A percentile compares a stretch with the other conserved stretches of the same genome.
Evolutionary conservation across 805 yeast species (phyloP).

Genomic region (Candida succiphila): DNA sequence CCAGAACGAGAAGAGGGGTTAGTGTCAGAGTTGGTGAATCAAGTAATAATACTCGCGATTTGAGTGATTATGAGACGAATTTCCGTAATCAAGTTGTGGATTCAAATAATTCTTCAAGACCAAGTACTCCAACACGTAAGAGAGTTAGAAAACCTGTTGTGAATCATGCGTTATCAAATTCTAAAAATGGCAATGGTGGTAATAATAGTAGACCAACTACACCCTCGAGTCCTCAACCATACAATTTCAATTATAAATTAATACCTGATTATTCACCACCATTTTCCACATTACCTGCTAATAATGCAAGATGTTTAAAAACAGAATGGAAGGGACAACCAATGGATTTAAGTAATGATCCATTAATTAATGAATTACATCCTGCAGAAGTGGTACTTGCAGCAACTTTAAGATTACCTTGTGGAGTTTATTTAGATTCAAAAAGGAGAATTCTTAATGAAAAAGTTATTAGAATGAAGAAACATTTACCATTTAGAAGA

Average conservation of each 20-base stretch:
- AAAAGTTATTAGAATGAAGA: slow-evolving; percentile 66
- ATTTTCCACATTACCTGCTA: slow-evolving; percentile 47
- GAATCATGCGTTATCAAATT: slow-evolving; percentile 10
- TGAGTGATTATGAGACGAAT: slow-evolving; percentile 37
- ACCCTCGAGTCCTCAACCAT: slow-evolving; percentile 33
- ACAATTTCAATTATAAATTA: slow-evolving; percentile 52
- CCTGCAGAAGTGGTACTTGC: slow-evolving; percentile 89
- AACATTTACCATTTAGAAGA: slow-evolving; percentile 77
- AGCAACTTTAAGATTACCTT: slow-evolving; percentile 80
- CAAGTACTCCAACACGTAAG: slow-evolving; percentile 24
- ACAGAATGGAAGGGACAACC: slow-evolving; percentile 99
- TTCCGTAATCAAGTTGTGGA: slow-evolving; percentile 49
- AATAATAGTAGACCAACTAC: slow-evolving; percentile 30
- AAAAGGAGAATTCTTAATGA: slow-evolving; percentile 82
- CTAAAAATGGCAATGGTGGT: slow-evolving; percentile 9
- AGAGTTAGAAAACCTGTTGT: slow-evolving; percentile 24
- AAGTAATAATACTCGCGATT: slow-evolving; percentile 24
- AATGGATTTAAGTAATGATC: slow-evolving; percentile 79
- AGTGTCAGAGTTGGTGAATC: slow-evolving; percentile 15
- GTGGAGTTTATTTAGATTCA: slow-evolving; percentile 70
- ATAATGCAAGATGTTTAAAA: slow-evolving; percentile 59
- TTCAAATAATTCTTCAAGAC: slow-evolving; percentile 16
- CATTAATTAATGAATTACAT: slow-evolving; percentile 62
- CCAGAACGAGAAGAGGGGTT: slow-evolving; percentile 18
- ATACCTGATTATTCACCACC: slow-evolving; percentile 83